These are phyloP conservation scores for Neoconidiobolus thromboides DNA, from an alignment of 371 early-diverging fungal genomes.

Conservation along the genomic window DNA sequence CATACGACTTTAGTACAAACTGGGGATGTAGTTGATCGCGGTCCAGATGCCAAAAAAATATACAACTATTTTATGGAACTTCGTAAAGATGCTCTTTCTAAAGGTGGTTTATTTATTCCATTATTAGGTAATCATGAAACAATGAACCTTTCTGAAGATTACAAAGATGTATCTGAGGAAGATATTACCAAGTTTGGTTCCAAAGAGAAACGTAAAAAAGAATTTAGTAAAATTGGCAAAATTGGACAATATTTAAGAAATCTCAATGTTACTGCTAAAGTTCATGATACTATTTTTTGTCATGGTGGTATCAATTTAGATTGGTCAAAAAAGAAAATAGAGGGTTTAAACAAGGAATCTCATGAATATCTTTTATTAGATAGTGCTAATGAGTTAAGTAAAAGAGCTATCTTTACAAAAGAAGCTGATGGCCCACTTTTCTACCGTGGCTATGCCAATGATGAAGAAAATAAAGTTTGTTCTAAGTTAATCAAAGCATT, in stretches of 20 bases:
- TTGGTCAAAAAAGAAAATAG: slow-evolving; percentile 18
- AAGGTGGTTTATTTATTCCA: slow-evolving; percentile 34
- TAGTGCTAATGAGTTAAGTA: neutral
- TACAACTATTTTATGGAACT: slow-evolving; percentile 36
- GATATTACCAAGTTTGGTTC: slow-evolving; percentile 48
- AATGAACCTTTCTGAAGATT: slow-evolving; percentile 41
- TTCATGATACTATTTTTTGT: slow-evolving; percentile 39
- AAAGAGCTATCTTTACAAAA: neutral
- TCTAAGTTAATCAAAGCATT: slow-evolving; percentile 24
- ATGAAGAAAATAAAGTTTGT: slow-evolving; percentile 26
- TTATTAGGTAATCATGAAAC: slow-evolving; percentile 48
- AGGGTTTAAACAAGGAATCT: neutral
- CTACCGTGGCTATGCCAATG: slow-evolving; percentile 44
- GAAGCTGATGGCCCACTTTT: slow-evolving; percentile 24
- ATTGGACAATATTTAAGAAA: slow-evolving; percentile 33
- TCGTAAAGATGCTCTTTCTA: slow-evolving; percentile 27
- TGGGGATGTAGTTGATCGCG: slow-evolving; percentile 55
- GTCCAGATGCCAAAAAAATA: slow-evolving; percentile 44
- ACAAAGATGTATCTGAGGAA: slow-evolving; percentile 39
- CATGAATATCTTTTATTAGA: neutral
- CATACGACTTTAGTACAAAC: slow-evolving; percentile 32
- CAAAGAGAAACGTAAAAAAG: slow-evolving; percentile 20
- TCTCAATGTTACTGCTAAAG: slow-evolving; percentile 33
- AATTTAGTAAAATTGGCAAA: slow-evolving; percentile 36
- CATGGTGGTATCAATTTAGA: slow-evolving; percentile 50